Base-by-base conservation (phyloP, 495 filamentous ascomycete genomes). In the Penicillium verhagenii region DNA sequence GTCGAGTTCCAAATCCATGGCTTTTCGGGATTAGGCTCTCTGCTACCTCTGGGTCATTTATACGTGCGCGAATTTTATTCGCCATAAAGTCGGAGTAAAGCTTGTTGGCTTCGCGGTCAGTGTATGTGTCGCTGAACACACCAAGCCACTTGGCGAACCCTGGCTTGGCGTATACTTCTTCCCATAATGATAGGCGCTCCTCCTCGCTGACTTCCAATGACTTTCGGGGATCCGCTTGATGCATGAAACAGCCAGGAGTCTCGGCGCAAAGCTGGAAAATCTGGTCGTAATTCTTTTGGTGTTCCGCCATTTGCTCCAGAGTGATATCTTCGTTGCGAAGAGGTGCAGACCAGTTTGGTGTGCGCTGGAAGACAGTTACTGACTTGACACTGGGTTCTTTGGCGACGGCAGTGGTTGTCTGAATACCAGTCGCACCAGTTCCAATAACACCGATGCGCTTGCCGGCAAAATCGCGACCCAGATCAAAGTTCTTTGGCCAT, bases 371-470 rank as follows among this genome's bases (percentile, higher is more conserved):
- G 7, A 82, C 74, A 0, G 72, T 80, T 7, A 62, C 78, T 10
- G 58, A 56, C 49, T 71, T 72, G 7, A 66, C 77, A 18, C 29
- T 59, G 8, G 52, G 52, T 14, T 64, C 57, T n/a, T 64, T 64
- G 13, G 61, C 50, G 21, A 60, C 58, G 19, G 76, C 75, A 45
- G 83, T 79, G 16, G 70, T 72, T 42, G 78, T 69, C 53, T 86
- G 83, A 7, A 85, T 74, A 13, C 79, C 83, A 20, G 83, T 88
- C 4, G 85, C 84, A 0, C 79, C 82, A 2, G 81, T 86, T 1
- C 82, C 83, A 23, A 86, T 75, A 9, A 85, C 70, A 11, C 73
- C 79, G 26, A 76, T 66, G 6, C 72, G 67, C 61, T 84, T 83
- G 45, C 74, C 71, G 37, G 66, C 66, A 26, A 83, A 75, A 39